Percentiles rank a stretch among this genome's conserved stretches.
Conservation (phyloP, 1,284 basidiomycete species). For the Mycosarcoma maydis region DNA sequence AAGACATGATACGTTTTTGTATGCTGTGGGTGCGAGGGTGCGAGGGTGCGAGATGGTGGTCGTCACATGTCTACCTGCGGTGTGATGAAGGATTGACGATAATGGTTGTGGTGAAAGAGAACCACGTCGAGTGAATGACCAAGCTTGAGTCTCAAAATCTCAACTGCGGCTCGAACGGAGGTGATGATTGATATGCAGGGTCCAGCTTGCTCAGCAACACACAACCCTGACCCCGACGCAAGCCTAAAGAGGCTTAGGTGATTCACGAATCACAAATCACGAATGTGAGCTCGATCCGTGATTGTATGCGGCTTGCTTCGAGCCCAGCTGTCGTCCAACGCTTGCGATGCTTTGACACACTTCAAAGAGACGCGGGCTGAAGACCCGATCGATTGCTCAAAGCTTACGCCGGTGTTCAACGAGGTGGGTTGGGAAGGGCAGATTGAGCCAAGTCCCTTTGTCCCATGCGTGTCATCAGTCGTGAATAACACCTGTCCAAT, state of each 20-base stretch:
- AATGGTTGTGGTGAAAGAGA: not conserved
- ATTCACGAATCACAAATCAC: too few relatives aligned
- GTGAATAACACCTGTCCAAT: slow-evolving; percentile 2
- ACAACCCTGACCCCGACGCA: too few relatives aligned
- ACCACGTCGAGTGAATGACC: too few relatives aligned
- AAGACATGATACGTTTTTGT: not conserved
- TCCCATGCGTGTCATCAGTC: not conserved
- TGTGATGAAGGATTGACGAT: not conserved
- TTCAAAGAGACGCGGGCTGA: too few relatives aligned
- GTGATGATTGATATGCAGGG: slow-evolving; percentile 5
- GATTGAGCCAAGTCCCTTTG: not conserved
- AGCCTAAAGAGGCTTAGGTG: too few relatives aligned
- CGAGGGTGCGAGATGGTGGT: not conserved
- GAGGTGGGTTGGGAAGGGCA: not conserved
- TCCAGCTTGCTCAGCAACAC: slow-evolving; percentile 7
- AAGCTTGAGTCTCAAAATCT: slow-evolving; percentile 7
- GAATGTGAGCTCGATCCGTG: not conserved
- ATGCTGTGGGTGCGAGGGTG: too few relatives aligned
- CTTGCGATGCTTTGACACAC: too few relatives aligned
- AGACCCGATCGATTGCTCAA: too few relatives aligned
- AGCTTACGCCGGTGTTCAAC: too few relatives aligned
- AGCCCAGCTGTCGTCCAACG: too few relatives aligned
- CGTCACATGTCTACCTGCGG: not conserved
- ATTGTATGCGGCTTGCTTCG: too few relatives aligned
- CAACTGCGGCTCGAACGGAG: not conserved